Conservation (phyloP, 2,329 filamentous ascomycete species). For the Rhynchosporium graminicola region DNA sequence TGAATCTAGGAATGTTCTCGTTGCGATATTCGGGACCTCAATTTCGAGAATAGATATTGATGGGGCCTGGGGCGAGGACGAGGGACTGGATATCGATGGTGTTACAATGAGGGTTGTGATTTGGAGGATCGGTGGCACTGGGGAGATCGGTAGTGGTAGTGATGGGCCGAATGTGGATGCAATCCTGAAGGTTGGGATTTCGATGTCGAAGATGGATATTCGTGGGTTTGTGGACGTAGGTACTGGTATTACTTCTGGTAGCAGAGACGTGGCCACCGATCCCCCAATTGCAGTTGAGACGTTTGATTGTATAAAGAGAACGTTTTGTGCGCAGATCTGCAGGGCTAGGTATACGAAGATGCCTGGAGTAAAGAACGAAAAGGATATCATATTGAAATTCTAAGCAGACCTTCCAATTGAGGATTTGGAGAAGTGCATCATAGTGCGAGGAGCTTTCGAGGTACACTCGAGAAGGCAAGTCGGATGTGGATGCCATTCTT, state of each 20-base stretch:
- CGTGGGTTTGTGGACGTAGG: not conserved
- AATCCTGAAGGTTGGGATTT: not conserved
- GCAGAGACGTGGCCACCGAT: too few species aligned
- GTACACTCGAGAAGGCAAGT: not conserved
- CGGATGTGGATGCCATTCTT: conserved; percentile 8
- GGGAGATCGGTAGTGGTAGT: too few species aligned
- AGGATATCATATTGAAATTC: not conserved
- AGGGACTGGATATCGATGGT: too few species aligned
- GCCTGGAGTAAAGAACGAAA: not conserved
- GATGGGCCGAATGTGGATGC: not conserved
- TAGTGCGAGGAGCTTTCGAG: not conserved
- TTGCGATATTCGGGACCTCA: too few species aligned
- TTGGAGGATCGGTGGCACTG: too few species aligned
- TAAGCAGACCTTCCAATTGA: not conserved
- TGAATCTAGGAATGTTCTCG: too few species aligned
- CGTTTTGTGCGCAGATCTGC: not conserved
- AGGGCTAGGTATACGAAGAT: not conserved
- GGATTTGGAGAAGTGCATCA: not conserved
- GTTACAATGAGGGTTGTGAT: too few species aligned
- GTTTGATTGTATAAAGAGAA: not conserved
- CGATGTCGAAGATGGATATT: not conserved
- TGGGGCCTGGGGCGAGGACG: too few species aligned
- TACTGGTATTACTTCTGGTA: not conserved
- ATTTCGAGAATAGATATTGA: too few species aligned
- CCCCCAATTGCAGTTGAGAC: not conserved